phyloP scores from a whole-genome alignment of 2,329 filamentous ascomycete genomes.

The Bipolaris victoriae region DNA sequence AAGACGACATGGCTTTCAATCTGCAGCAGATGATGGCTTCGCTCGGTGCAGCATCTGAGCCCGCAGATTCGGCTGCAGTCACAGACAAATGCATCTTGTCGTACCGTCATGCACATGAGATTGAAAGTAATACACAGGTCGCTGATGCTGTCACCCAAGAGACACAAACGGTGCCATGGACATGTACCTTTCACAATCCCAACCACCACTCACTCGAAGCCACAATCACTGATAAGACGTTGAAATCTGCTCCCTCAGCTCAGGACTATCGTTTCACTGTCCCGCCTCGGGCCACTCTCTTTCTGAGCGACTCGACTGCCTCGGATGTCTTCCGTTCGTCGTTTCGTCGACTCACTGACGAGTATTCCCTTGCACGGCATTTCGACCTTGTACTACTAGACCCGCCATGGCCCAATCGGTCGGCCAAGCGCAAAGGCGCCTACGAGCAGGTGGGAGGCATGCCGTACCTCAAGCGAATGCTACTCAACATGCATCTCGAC shows the following conservation, averaged over 20 bases:
- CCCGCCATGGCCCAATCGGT: constrained; percentile 82
- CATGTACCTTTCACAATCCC: constrained; percentile 41
- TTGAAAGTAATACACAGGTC: constrained; percentile 12
- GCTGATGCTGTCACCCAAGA: constrained; percentile 13
- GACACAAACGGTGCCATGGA: constrained; percentile 32
- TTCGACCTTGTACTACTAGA: constrained; percentile 76
- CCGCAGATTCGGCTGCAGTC: constrained; percentile 25
- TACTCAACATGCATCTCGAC: constrained; percentile 56
- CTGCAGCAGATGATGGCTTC: constrained; percentile 47
- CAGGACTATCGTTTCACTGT: constrained; percentile 50
- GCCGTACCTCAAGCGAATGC: constrained; percentile 54
- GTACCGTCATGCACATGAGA: constrained; percentile 29
- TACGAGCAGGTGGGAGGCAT: constrained; percentile 56
- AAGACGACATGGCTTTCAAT: constrained; percentile 34
- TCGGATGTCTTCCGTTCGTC: constrained; percentile 46
- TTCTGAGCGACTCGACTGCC: constrained; percentile 56
- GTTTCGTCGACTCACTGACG: constrained; percentile 46
- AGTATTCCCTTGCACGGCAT: constrained; percentile 51
- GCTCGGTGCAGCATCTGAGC: constrained; percentile 31
- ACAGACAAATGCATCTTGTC: constrained; percentile 37
- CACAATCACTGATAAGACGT: constrained; percentile 25
- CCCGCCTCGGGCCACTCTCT: constrained; percentile 57
- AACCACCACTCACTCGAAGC: constrained; percentile 30
- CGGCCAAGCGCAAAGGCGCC: constrained; percentile 65
- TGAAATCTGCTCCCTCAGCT: constrained; percentile 10